Evolutionary conservation across 2,329 filamentous ascomycete genomes (phyloP), one percentile per base, ranked within the genome.

Genomic region (Diaporthe nobilis): DNA sequence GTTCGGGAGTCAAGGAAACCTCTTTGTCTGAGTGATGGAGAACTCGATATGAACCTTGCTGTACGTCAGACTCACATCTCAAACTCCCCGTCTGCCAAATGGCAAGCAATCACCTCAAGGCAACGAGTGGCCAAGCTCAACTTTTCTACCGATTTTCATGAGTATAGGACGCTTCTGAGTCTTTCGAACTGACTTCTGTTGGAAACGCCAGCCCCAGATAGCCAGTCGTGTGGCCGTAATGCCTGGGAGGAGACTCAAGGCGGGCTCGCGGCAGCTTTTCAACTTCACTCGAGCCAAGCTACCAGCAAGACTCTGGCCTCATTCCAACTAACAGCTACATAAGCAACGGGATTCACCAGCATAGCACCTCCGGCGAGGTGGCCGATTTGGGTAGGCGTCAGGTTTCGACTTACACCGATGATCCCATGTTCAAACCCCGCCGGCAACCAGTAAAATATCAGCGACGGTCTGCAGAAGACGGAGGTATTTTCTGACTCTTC

Each of bases 401-500:
- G n/a, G n/a, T 31, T 31, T 31, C 60, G 60, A 22, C 60, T 44
- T 9, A 28, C 34, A 12, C 58, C 17, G 39, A 65, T 44, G 60
- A 65, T 20, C 60, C 39, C 60, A 31, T 3, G n/a, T 65, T 47
- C n/a, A 28, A 65, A 6, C 60, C 39, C 17, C 7, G 60, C n/a
- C 39, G 60, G 39, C 37, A 44, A 31, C 37, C 60, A 63, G 60
- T 28, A 63, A 63, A 63, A 63, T 44, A 63, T 44, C n/a, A 28
- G 8, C 37, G 39, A 63, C 9, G 60, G 60, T 63, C 60, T 63
- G 37, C 60, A 63, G 20, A 44, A 44, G 37, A 44, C 20, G 61
- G 25, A 49, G 61, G 42, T 65, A 47, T 47, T 65, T 65, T 47
- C 42, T 65, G 39, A 47, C 42, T 65, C 25, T 47, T 47, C 61